Evolutionary conservation across 805 yeast genomes (phyloP), one percentile per base, ranked within the genome.

Genomic region (Wickerhamomyces ciferrii): DNA sequence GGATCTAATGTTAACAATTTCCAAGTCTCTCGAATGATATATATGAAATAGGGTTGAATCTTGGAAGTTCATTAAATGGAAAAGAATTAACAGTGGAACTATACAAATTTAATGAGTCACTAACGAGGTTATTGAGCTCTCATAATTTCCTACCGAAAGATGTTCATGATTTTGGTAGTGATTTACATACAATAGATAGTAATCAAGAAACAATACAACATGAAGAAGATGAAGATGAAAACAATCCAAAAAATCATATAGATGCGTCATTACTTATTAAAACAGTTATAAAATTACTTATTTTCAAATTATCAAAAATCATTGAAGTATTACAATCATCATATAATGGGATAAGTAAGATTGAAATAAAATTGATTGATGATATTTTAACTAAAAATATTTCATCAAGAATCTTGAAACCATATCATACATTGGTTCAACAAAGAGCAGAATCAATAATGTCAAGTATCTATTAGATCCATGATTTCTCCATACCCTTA

Each of bases 21-120:
- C 11, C 13, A 13, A 49, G 51, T 13, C 37, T 52, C 8, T 38
- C 46, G 1, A 51, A 51, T 3, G 49, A 52, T 27, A 50, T 44
- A 40, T 48, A 47, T 24, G 53, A 49, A 9, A 40, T 55, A 24
- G 53, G 49, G 15, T 17, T 47, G 20, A 47, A 45, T 14, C 43
- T 54, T 9, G 54, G 54, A 5, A 35, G 39, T 15, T 41, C 48
- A 14, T 18, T 49, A 37, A 9, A 34, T 11, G 46, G 43, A 0
- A 47, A 47, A 14, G 54, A 53, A 6, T 38, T 50, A 7, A 50
- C 54, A 1, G 48, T 51, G 7, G 54, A 54, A 35, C 41, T 60
- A 3, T 60, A 60, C 50, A 54, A 53, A 34, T 51, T 60, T 41
- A 58, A 60, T 27, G 62, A 59, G 47, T 51, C 58, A 2, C 43